phyloP scores from a whole-genome alignment of 805 yeast species.

The Debaryomyces maramus region DNA sequence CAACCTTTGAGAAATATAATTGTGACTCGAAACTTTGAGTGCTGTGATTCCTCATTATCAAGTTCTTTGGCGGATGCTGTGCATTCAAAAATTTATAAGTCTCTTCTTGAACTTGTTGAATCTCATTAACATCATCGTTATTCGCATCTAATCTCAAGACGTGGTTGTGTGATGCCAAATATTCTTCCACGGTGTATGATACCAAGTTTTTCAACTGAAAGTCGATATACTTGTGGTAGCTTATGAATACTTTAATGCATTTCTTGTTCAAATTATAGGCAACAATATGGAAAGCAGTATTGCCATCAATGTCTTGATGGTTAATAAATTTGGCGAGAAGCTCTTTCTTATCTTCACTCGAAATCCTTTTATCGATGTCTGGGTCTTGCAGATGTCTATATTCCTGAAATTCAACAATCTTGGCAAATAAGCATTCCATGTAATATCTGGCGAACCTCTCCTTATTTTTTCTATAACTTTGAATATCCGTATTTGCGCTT shows the following conservation, averaged over 20 bases:
- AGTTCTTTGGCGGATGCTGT: conserved; percentile 1
- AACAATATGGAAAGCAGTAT: conserved; percentile 90
- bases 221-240: conserved; percentile 74
- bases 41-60: conserved; percentile 4
- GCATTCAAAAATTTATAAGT: not conserved
- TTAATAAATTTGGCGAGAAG: conserved; percentile 59
- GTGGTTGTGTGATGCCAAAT: conserved; percentile 32
- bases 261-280: conserved; percentile 72
- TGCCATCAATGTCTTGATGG: conserved; percentile 90
- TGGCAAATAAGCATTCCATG: conserved; percentile 36
- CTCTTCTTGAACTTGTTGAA: conserved; percentile 7
- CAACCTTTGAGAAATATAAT: conserved; percentile 34
- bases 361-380: conserved; percentile 5
- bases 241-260: conserved; percentile 77
- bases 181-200: conserved; percentile 48
- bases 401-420: conserved; percentile 31
- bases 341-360: conserved; percentile 21
- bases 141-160: conserved; percentile 22
- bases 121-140: conserved; percentile 9
- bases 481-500: conserved; percentile 2
- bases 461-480: conserved; percentile 24
- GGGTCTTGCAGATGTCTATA: conserved; percentile 10
- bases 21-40: conserved; percentile 39
- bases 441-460: conserved; percentile 41
- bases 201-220: conserved; percentile 42